Evolutionary conservation across 129 eudicot species (phyloP).

Genomic region (Lactuca saligna): DNA sequence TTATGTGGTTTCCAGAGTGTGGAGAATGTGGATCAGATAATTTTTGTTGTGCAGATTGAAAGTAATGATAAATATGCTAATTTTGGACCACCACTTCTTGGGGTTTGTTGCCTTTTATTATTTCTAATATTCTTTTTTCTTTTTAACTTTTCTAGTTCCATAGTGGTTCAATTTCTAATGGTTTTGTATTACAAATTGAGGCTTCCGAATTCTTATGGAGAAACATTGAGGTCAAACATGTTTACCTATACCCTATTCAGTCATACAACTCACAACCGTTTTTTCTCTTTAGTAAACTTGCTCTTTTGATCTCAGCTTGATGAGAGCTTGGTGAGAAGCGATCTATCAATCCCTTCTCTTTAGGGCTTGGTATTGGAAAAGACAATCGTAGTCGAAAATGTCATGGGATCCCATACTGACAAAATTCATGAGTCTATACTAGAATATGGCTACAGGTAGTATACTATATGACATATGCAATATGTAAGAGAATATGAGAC

Average conservation of each 20-base stretch:
- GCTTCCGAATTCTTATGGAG: slow-evolving; percentile 87
- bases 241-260: background rate
- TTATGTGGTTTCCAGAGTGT: background rate
- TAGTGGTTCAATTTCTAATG: slow-evolving; percentile 83
- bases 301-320: slow-evolving; percentile 58
- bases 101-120: background rate
- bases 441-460: slow-evolving; percentile 85
- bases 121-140: slow-evolving; percentile 3
- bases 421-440: slow-evolving; percentile 59
- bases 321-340: slow-evolving; percentile 93
- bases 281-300: slow-evolving; percentile 25
- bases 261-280: background rate
- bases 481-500: slow-evolving; percentile 4
- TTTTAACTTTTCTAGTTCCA: slow-evolving; percentile 43
- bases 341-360: too few relatives aligned
- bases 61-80: slow-evolving; percentile 71
- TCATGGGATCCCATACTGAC: slow-evolving; percentile 59
- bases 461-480: background rate
- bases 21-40: background rate
- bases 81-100: slow-evolving; percentile 85
- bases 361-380: too few relatives aligned
- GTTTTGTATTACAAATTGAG: slow-evolving; percentile 92
- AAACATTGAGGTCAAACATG: slow-evolving; percentile 66
- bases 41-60: slow-evolving; percentile 55
- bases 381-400: slow-evolving; percentile 67